phyloP scores from a whole-genome alignment of 805 yeast genomes.

The Starmera caribaea region DNA sequence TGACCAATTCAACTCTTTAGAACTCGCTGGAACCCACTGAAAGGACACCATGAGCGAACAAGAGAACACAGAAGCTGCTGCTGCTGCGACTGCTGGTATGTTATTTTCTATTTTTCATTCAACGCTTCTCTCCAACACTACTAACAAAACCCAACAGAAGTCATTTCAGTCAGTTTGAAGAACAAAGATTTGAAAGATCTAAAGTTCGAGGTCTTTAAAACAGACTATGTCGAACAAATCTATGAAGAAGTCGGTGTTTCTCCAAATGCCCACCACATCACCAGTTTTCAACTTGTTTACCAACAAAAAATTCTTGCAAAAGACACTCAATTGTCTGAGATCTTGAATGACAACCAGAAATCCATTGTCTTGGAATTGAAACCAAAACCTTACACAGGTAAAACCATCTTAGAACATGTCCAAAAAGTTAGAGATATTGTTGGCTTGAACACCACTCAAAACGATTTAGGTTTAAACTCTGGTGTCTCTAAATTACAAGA shows the following conservation, averaged over 20 bases:
- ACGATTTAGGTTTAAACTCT: slow-evolving; percentile 25
- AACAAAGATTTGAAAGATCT: slow-evolving; percentile 9
- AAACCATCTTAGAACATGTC: slow-evolving; percentile 53
- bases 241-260: slow-evolving; percentile 47
- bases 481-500: slow-evolving; percentile 43
- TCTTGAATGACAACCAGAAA: slow-evolving; percentile 11
- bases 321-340: slow-evolving; percentile 18
- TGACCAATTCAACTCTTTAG: too few species aligned
- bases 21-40: too few species aligned
- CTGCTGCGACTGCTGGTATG: too few species aligned
- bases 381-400: slow-evolving; percentile 51
- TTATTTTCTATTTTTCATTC: too few species aligned
- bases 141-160: slow-evolving; percentile 2
- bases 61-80: too few species aligned
- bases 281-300: slow-evolving; percentile 43
- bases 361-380: slow-evolving; percentile 34
- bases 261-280: slow-evolving; percentile 47
- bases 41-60: too few species aligned
- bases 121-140: background rate
- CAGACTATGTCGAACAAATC: slow-evolving; percentile 47
- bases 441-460: slow-evolving; percentile 38
- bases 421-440: slow-evolving; percentile 51
- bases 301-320: slow-evolving; percentile 24
- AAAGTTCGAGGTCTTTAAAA: slow-evolving; percentile 12
- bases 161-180: slow-evolving; percentile 5